phyloP scores from a whole-genome alignment of 2,329 filamentous ascomycete genomes.

The Metarhizium rileyi region DNA sequence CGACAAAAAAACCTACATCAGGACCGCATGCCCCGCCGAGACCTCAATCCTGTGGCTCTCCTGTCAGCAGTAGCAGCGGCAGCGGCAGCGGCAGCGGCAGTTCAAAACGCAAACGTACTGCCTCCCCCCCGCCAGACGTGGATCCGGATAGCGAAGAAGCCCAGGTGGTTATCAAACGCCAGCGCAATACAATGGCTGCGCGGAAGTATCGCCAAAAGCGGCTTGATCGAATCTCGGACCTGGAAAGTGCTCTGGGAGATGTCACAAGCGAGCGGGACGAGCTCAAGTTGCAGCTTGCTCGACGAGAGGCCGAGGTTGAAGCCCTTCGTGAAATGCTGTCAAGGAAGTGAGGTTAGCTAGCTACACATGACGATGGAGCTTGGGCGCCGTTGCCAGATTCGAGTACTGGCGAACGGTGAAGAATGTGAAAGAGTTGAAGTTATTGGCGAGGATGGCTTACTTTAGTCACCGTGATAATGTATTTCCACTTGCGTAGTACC shows the following conservation, averaged over 20 bases:
- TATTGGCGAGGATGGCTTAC: not conserved
- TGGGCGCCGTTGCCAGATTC: not conserved
- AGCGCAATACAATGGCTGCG: slow-evolving; percentile 61
- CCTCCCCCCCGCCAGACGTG: slow-evolving; percentile 9
- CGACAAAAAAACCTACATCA: not conserved
- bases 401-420: not conserved
- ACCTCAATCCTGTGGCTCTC: slow-evolving; percentile 3
- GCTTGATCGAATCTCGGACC: slow-evolving; percentile 52
- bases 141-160: slow-evolving; percentile 10
- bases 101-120: slow-evolving; percentile 11
- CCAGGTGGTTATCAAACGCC: slow-evolving; percentile 42
- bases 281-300: slow-evolving; percentile 50
- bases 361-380: no score
- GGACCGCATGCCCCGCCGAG: not conserved
- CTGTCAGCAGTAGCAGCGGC: slow-evolving; percentile 5
- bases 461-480: not conserved
- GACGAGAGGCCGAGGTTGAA: slow-evolving; percentile 55
- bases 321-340: slow-evolving; percentile 44
- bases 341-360: slow-evolving; percentile 15
- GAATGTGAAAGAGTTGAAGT: not conserved
- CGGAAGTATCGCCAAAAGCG: slow-evolving; percentile 63
- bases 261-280: slow-evolving; percentile 54
- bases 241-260: slow-evolving; percentile 49
- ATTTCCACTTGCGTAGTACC: not conserved
- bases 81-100: slow-evolving; percentile 7